Evolutionary conservation across 2,329 filamentous ascomycete genomes (phyloP).

Genomic region (Epichloe festucae): DNA sequence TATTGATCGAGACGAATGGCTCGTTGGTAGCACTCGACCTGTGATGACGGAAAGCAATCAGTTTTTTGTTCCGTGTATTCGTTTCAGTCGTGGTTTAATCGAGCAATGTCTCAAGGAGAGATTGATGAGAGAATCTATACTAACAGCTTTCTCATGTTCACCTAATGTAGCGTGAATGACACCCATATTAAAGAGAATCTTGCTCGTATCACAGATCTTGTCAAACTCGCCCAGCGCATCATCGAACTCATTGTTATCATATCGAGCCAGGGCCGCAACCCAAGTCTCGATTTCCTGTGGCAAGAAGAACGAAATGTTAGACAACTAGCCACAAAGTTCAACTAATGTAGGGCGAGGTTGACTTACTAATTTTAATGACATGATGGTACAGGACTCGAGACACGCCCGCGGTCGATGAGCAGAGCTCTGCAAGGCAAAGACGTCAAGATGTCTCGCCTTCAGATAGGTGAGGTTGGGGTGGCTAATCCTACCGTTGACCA

Average conservation of each 20-base stretch:
- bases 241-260: slow-evolving; percentile 97
- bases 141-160: slow-evolving; percentile 87
- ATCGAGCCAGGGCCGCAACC: slow-evolving; percentile 80
- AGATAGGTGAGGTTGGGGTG: not conserved
- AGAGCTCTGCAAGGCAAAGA: not conserved
- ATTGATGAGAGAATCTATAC: slow-evolving; percentile 21
- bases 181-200: slow-evolving; percentile 96
- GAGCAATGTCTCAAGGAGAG: not conserved
- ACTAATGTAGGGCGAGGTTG: not conserved
- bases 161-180: slow-evolving; percentile 95
- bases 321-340: not conserved
- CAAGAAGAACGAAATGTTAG: not conserved
- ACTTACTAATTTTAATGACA: slow-evolving; percentile 49
- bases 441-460: not conserved
- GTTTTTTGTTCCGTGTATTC: not conserved
- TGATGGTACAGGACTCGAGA: slow-evolving; percentile 13
- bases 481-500: not conserved
- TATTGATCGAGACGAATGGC: slow-evolving; percentile 87
- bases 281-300: slow-evolving; percentile 93
- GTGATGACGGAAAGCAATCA: not conserved
- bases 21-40: slow-evolving; percentile 93
- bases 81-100: not conserved
- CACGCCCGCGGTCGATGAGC: slow-evolving; percentile 1
- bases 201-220: slow-evolving; percentile 84
- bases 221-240: slow-evolving; percentile 75